Evolutionary conservation across 345 rosid species (phyloP).

Genomic region (Sisymbrium irio): DNA sequence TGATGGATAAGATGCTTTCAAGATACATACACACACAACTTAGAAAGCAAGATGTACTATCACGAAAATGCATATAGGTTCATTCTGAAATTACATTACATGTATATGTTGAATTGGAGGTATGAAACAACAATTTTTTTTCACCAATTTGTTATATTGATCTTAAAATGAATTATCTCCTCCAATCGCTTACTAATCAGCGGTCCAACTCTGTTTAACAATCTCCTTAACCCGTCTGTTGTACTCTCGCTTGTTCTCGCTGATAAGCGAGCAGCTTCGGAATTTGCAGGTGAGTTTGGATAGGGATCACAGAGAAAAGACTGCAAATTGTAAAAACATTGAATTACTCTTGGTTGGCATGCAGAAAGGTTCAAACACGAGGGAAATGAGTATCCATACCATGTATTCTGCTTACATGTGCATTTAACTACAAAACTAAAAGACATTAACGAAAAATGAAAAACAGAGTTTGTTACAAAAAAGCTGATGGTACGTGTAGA

Average conservation of each 20-base stretch:
- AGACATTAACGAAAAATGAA: no score
- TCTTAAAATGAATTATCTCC: no score
- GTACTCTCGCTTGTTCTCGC: constrained; percentile 4
- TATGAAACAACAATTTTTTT: neutral
- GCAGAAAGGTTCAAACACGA: no score
- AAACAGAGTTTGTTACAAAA: no score
- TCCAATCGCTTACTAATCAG: neutral
- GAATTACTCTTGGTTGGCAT: no score
- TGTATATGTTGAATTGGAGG: neutral
- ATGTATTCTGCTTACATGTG: no score
- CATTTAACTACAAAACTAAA: no score
- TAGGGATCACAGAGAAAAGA: constrained; percentile 4
- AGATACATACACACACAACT: neutral
- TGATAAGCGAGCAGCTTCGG: neutral
- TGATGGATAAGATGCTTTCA: neutral
- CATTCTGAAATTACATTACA: neutral
- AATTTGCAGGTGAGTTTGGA: neutral
- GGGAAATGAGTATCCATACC: no score
- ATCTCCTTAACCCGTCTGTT: constrained; percentile 5
- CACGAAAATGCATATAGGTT: neutral
- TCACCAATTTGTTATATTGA: no score
- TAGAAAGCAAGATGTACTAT: neutral
- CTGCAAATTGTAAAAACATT: neutral
- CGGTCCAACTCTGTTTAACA: constrained; percentile 7
- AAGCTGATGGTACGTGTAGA: no score